Percentiles rank a stretch among this genome's conserved stretches.
phyloP scores from a whole-genome alignment of 345 rosid genomes.

The Diplotaxis tenuifolia region DNA sequence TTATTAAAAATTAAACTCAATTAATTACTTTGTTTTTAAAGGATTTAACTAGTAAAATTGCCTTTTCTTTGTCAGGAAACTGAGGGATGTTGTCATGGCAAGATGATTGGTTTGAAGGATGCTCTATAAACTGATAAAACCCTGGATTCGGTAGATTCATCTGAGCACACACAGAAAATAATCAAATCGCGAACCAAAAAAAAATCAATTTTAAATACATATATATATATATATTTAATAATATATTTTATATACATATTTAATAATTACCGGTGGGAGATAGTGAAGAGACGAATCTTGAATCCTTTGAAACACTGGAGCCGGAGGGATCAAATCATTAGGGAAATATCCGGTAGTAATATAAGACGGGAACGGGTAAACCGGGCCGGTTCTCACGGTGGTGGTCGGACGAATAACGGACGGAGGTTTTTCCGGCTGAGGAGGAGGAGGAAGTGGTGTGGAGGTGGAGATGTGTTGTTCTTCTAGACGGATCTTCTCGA shows the following conservation, averaged over 20 bases:
- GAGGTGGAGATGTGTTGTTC: slow-evolving; percentile 38
- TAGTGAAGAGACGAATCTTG: slow-evolving; percentile 37
- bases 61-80: slow-evolving; percentile 51
- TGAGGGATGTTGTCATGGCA: slow-evolving; percentile 25
- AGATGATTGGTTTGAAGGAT: slow-evolving; percentile 63
- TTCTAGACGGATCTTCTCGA: slow-evolving; percentile 72
- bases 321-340: slow-evolving; percentile 37
- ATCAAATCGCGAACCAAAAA: background rate
- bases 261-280: slow-evolving; percentile 41
- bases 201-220: no score
- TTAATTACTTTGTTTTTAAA: background rate
- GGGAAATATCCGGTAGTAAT: slow-evolving; percentile 36
- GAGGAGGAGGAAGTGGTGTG: background rate
- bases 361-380: slow-evolving; percentile 33
- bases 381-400: slow-evolving; percentile 26
- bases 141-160: slow-evolving; percentile 38
- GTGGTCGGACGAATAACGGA: background rate
- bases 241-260: background rate
- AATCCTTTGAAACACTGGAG: slow-evolving; percentile 41
- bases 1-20: background rate
- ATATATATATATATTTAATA: background rate
- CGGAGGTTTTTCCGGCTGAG: slow-evolving; percentile 29
- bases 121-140: slow-evolving; percentile 47
- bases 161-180: slow-evolving; percentile 28
- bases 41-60: background rate